Base-by-base conservation (phyloP, 2,329 filamentous ascomycete species). In the Hypoxylon sp. region DNA sequence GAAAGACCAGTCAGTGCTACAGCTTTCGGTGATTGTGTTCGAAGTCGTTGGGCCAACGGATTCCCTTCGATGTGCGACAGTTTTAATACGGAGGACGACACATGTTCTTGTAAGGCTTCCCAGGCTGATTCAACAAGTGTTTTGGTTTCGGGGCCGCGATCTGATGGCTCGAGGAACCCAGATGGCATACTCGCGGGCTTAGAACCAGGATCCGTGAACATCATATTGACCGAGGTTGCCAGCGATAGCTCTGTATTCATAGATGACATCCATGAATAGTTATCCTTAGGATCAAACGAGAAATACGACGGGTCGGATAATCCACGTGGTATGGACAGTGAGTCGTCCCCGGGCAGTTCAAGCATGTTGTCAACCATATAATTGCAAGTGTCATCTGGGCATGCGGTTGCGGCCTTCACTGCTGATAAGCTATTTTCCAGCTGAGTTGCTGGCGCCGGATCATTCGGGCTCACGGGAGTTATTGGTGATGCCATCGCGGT, bases 401-500 rank as follows among this genome's bases (percentile, higher is more conserved):
- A 77, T 5, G 71, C 58, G 28, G 75, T 60, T 7, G 60, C 58
- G 38, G 71, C 71, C 53, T 73, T 73, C 38, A 69, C 70, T 36
- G 73, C 70, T 32, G 71, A 62, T 45, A 76, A 72, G 19, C 72
- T 38, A n/a, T 75, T 73, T 63, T 79, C 77, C n/a, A 73, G 68
- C 30, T 77, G 69, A n/a, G 59, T 52, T 50, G 28, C 43, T 19
- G 41, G 48, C 19, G 67, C 52, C 38, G 76, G 57, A 2, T 72
- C 75, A 41, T 75, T 75, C 7, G 79, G 75, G 56, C 77, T 80
- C 30, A 77, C 68, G 28, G 81, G 75, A 41, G 82, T 83, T 32
- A 80, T 77, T 1, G 85, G 83, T 17, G 84, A 85, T 5, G 82
- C 82, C 70, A 85, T 74, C 59, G 76, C 77, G 1, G 83, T 84